Conservation (phyloP, 352 stramenopile species). For the Pythium chondricola region DNA sequence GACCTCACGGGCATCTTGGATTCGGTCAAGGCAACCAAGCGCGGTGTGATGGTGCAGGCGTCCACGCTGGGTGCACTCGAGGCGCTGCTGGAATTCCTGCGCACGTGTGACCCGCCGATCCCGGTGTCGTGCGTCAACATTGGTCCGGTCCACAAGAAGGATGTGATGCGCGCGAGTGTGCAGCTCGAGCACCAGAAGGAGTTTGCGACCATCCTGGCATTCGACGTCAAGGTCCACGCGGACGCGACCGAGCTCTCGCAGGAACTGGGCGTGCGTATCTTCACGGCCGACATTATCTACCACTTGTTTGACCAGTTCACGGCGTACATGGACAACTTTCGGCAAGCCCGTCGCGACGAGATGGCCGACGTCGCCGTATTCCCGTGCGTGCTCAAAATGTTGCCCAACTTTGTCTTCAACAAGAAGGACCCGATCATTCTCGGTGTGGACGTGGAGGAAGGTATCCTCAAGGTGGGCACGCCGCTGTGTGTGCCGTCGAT, state of each 20-base stretch:
- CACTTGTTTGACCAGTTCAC: conserved; percentile 99
- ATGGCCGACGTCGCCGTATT: conserved; percentile 92
- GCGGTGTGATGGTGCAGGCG: conserved; percentile 98
- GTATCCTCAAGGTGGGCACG: conserved; percentile 97
- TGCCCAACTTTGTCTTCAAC: conserved; percentile 98
- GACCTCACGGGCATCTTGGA: conserved; percentile 94
- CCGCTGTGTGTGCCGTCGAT: conserved; percentile 86
- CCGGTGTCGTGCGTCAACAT: conserved; percentile 95
- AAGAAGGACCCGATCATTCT: conserved; percentile 99
- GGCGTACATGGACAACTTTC: conserved; percentile 95
- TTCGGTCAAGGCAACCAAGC: conserved; percentile 94
- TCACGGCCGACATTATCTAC: conserved; percentile 99
- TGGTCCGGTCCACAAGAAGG: conserved; percentile 97
- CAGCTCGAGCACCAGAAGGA: conserved; percentile 98
- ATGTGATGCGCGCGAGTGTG: conserved; percentile 97
- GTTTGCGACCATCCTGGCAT: conserved; percentile 97
- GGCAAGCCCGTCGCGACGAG: conserved; percentile 86
- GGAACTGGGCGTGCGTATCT: conserved; percentile 96
- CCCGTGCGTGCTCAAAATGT: conserved; percentile 95
- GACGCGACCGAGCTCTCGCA: conserved; percentile 89
- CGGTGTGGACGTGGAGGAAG: conserved; percentile 95
- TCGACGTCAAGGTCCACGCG: conserved; percentile 96
- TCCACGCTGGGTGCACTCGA: conserved; percentile 98
- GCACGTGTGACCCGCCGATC: conserved; percentile 91
- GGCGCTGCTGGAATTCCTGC: conserved; percentile 97